Conservation (phyloP, 1,284 basidiomycete genomes). For the Schizophyllum amplum region DNA sequence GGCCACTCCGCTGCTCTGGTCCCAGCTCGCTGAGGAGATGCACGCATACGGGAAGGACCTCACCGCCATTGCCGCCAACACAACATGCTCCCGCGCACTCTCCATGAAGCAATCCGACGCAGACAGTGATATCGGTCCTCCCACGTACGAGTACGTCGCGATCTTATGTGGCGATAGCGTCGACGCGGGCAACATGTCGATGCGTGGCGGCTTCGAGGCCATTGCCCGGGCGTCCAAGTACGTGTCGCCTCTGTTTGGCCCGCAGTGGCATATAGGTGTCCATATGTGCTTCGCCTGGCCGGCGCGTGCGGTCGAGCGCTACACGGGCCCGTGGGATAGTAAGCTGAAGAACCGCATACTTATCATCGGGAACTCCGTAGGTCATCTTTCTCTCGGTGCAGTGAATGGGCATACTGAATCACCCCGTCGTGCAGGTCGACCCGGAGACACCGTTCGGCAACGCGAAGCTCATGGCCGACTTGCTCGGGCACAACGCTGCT, state of each 20-base stretch:
- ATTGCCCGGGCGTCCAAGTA: neutral
- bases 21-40: neutral
- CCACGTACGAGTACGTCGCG: neutral
- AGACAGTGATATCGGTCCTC: neutral
- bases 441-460: neutral
- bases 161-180: neutral
- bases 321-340: neutral
- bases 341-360: neutral
- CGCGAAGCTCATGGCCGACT: neutral
- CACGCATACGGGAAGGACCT: too few relatives aligned
- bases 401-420: neutral
- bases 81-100: neutral
- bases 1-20: neutral
- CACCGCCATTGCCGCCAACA: neutral
- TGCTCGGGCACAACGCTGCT: neutral
- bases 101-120: too few relatives aligned
- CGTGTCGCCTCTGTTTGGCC: neutral
- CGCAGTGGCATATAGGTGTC: neutral
- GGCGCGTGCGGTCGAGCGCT: neutral
- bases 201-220: neutral
- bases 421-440: neutral
- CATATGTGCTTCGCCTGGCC: neutral
- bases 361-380: neutral
- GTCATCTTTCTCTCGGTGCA: neutral
- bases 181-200: neutral